Evolutionary conservation across 805 yeast genomes (phyloP), one percentile per base, ranked within the genome.

Genomic region (Zygoascus bituminiphila): DNA sequence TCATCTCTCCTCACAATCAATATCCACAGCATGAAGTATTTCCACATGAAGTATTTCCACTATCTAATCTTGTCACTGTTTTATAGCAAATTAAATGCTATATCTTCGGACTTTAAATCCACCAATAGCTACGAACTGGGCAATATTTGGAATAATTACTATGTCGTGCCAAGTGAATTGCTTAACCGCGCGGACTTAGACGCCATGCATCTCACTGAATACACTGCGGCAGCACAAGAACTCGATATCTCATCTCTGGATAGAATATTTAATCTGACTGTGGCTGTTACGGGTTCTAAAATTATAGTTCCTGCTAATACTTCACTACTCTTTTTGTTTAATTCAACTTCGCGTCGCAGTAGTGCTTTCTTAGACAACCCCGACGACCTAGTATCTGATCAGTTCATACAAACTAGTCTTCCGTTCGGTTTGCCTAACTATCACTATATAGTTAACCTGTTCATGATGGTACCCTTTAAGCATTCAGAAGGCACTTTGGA

Each of bases 361-460:
- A 35, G 33, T 29, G 9, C 41, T 3, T 20, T 24, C 3, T 23
- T 20, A 8, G n/a, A 10, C 4, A 8, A 8, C 7, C 5, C 19
- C 10, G n/a, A 15, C 7, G 7, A 20, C 21, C n/a, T 9, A 5
- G 20, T 42, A 17, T 36, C 47, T 22, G 46, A 43, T 26, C 35
- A 54, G 33, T 49, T 52, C 42, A 45, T 54, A 21, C 54, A 53
- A 22, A 46, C 54, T 1, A 45, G 51, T 25, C 37, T 55, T 6
- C 58, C 58, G 2, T 55, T 54, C 35, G 53, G 51, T 8, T 45
- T 55, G 24, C 58, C 58, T 6, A 23, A 38, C 19, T 52, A 47
- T 39, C 54, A 54, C 23, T 47, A 44, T 31, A 41, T 55, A 10
- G 48, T 38, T 10, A 50, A 51, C 43, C 23, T 46, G 33, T 54